Conservation (phyloP, 345 rosid genomes). For the Alliaria petiolata region DNA sequence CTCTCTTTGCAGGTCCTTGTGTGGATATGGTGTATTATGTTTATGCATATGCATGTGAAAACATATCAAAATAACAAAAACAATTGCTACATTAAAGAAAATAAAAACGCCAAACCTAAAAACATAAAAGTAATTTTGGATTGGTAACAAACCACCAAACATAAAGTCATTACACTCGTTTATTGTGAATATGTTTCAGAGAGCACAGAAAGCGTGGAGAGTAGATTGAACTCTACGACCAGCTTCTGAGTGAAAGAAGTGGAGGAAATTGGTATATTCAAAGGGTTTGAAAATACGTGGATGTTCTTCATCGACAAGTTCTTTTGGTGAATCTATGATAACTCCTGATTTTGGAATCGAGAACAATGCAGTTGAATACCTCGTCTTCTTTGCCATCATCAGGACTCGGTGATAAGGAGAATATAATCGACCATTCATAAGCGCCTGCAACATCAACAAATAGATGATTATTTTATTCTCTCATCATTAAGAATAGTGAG, state of each 20-base stretch:
- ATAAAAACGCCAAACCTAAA: not conserved
- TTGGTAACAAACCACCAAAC: not conserved
- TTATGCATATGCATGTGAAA: not conserved
- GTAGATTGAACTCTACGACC: slow-evolving; percentile 36
- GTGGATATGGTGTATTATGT: not conserved
- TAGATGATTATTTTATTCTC: not conserved
- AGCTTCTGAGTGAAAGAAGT: slow-evolving; percentile 35
- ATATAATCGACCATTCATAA: slow-evolving; percentile 53
- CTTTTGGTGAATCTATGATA: slow-evolving; percentile 46
- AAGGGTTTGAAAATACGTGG: slow-evolving; percentile 52
- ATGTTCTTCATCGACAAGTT: slow-evolving; percentile 49
- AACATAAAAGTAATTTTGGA: not conserved
- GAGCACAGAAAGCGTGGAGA: slow-evolving; percentile 40
- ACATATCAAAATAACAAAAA: not conserved
- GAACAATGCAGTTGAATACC: slow-evolving; percentile 55
- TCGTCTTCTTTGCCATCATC: slow-evolving; percentile 48
- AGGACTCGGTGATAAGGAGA: slow-evolving; percentile 56
- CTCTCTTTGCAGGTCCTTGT: not conserved
- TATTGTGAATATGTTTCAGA: not conserved
- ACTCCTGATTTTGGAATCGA: slow-evolving; percentile 43
- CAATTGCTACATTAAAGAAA: not conserved
- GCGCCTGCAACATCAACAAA: slow-evolving; percentile 43
- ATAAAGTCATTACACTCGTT: not conserved
- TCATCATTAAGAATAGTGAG: not conserved
- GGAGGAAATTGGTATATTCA: slow-evolving; percentile 36